Conservation (phyloP, 78 protist genomes). For the Cavenderia fasciculata region DNA sequence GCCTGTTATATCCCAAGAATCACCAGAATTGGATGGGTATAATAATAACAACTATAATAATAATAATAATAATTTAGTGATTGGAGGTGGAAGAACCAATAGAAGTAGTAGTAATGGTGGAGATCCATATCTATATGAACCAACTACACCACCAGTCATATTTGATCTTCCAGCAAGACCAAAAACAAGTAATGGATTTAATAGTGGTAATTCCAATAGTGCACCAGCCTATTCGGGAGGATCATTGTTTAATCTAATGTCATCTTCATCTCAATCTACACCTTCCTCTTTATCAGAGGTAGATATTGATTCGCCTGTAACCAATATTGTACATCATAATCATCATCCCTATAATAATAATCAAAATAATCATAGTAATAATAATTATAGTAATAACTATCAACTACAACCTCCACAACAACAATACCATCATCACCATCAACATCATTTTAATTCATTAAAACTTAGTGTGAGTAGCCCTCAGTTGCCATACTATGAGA, state of each 20-base stretch:
- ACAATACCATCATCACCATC: not conserved
- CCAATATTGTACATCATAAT: not conserved
- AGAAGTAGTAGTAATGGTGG: too few species aligned
- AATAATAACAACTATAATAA: too few species aligned
- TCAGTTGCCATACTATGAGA: not conserved
- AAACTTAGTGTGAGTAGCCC: slow-evolving; percentile 4
- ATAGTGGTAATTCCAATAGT: too few species aligned
- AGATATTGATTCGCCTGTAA: not conserved
- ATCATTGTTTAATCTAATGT: too few species aligned
- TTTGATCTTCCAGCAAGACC: too few species aligned
- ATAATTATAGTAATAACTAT: not conserved
- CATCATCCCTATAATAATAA: not conserved
- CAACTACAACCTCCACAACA: not conserved
- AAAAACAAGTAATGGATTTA: too few species aligned
- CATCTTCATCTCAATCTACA: not conserved
- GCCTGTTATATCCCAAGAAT: not conserved
- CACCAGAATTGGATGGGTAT: not conserved
- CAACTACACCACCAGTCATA: too few species aligned
- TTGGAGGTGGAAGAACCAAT: too few species aligned
- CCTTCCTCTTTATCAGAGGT: not conserved
- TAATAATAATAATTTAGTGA: too few species aligned
- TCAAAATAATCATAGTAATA: not conserved
- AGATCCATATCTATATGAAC: too few species aligned
- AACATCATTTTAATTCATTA: not conserved
- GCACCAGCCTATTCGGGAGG: too few species aligned